phyloP scores from a whole-genome alignment of 139 green algal genomes.

The Auxenochlorella protothecoides region DNA sequence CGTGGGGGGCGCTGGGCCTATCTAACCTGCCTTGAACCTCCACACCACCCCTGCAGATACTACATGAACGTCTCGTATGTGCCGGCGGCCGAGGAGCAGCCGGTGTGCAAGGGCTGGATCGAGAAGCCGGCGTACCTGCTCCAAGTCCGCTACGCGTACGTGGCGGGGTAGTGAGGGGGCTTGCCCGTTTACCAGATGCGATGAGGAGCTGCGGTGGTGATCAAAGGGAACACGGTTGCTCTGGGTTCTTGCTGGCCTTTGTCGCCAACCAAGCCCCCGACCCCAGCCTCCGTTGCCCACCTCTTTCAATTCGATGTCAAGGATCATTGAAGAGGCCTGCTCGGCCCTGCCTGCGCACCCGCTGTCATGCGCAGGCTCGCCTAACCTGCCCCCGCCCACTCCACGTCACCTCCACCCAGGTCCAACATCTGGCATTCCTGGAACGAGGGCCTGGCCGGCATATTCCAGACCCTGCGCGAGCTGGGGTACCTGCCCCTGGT shows the following conservation, averaged over 20 bases:
- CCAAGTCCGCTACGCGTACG: conserved; percentile 18
- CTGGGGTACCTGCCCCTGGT: conserved; percentile 24
- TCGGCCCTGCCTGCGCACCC: too few species aligned
- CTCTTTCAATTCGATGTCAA: too few species aligned
- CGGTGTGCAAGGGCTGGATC: conserved; percentile 17
- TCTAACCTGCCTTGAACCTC: too few species aligned
- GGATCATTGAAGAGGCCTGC: too few species aligned
- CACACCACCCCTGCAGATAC: conserved; percentile 3
- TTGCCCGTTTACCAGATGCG: too few species aligned
- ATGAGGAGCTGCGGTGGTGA: too few species aligned
- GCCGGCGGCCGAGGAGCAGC: not conserved
- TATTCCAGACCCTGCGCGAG: conserved; percentile 29
- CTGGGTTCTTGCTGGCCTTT: too few species aligned
- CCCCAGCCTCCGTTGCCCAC: too few species aligned
- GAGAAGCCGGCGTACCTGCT: conserved; percentile 22
- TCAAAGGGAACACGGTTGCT: too few species aligned
- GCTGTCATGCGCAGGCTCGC: not conserved
- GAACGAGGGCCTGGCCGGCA: conserved; percentile 26
- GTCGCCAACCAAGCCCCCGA: too few species aligned
- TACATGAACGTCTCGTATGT: conserved; percentile 25
- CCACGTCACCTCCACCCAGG: not conserved
- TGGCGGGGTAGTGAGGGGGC: too few species aligned
- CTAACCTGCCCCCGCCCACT: not conserved
- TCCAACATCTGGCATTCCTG: conserved; percentile 32
- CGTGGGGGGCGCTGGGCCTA: too few species aligned